Percentiles rank a stretch among this genome's conserved stretches.
Conservation (phyloP, 2,329 filamentous ascomycete genomes). For the Metarhizium brunneum region DNA sequence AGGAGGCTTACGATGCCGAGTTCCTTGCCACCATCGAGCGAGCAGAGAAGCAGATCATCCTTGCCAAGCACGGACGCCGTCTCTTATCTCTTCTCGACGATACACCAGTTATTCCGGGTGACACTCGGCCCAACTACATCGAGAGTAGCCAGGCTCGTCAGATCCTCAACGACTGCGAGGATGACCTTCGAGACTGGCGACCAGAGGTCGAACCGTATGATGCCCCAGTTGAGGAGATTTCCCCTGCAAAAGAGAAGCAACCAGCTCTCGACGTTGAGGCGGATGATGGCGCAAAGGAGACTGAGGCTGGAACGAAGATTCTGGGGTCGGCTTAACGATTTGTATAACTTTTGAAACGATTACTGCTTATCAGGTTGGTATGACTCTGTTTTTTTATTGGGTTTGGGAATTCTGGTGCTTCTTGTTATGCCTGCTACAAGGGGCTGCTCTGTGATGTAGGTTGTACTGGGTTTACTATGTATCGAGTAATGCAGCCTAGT, state of each 20-base stretch:
- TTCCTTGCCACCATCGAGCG: slow-evolving; percentile 89
- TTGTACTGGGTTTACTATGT: background rate
- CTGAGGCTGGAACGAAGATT: background rate
- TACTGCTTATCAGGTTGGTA: background rate
- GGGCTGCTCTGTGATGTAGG: background rate
- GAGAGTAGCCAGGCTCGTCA: slow-evolving; percentile 62
- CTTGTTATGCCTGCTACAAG: background rate
- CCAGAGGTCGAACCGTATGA: slow-evolving; percentile 30
- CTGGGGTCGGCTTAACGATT: background rate
- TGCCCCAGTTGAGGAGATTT: slow-evolving; percentile 12
- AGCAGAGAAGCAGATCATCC: slow-evolving; percentile 91
- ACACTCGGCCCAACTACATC: slow-evolving; percentile 60
- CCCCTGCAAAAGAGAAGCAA: slow-evolving; percentile 17
- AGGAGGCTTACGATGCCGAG: slow-evolving; percentile 85
- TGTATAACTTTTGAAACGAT: background rate
- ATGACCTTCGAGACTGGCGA: slow-evolving; percentile 72
- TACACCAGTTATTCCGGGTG: slow-evolving; percentile 79
- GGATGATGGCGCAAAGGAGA: background rate
- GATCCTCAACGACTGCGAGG: slow-evolving; percentile 86
- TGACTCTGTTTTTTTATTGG: background rate
- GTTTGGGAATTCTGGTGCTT: background rate
- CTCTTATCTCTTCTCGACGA: slow-evolving; percentile 83
- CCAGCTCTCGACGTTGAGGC: slow-evolving; percentile 5
- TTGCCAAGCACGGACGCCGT: slow-evolving; percentile 82
- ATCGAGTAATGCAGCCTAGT: background rate